Evolutionary conservation across 768 basidiomycete species (phyloP).

Genomic region (Ramaria rubella): DNA sequence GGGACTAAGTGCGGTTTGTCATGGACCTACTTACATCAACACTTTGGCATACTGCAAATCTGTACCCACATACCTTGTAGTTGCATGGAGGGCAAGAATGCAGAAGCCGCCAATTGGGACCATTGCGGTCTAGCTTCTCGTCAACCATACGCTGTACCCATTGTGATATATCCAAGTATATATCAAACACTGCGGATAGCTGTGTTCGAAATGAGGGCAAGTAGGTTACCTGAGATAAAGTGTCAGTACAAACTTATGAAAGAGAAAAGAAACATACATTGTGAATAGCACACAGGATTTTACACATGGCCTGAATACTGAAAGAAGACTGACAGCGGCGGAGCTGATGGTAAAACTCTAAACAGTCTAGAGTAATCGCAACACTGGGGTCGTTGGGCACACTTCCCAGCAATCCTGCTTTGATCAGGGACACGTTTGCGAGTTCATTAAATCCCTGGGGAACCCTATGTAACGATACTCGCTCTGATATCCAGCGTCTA

Average conservation of each 20-base stretch:
- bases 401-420: not conserved
- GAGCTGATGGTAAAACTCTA: constrained; percentile 19
- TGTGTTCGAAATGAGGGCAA: constrained; percentile 1
- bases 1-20: not conserved
- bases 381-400: not conserved
- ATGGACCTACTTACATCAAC: not conserved
- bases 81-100: constrained; percentile 2
- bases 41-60: not conserved
- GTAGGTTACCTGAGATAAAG: not conserved
- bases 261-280: not conserved
- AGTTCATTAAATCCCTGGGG: not conserved
- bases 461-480: not conserved
- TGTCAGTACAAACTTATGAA: not conserved
- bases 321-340: constrained; percentile 23
- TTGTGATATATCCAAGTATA: constrained; percentile 9
- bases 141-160: constrained; percentile 3
- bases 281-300: constrained; percentile 6
- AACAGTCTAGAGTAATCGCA: not conserved
- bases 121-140: not conserved
- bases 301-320: constrained; percentile 17
- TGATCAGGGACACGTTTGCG: not conserved
- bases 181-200: constrained; percentile 10
- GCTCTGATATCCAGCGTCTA: not conserved
- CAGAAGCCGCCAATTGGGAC: not conserved
- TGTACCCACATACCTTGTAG: not conserved